Evolutionary conservation across 306 rosid species (phyloP).

Genomic region (Cicer chorassanicum): DNA sequence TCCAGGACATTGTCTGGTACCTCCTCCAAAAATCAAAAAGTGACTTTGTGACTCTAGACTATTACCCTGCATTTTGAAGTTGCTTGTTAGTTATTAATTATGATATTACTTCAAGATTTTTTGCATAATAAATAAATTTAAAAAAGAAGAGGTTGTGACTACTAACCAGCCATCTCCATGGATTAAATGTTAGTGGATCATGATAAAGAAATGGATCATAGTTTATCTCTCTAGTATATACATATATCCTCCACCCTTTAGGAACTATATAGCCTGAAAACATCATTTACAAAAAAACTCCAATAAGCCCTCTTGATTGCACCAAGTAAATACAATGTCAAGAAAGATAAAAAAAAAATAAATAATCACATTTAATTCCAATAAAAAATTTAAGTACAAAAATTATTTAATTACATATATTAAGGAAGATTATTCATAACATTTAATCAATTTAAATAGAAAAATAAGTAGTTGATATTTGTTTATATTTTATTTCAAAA

Average conservation of each 20-base stretch:
- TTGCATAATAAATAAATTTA: background rate
- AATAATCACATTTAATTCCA: too few species aligned
- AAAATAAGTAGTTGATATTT: too few species aligned
- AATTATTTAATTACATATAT: too few species aligned
- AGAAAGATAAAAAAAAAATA: too few species aligned
- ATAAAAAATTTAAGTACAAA: too few species aligned
- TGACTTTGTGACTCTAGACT: conserved; percentile 70
- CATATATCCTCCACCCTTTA: conserved; percentile 94
- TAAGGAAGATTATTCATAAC: too few species aligned
- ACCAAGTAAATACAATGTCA: too few species aligned
- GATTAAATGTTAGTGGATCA: conserved; percentile 83
- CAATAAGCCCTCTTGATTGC: background rate
- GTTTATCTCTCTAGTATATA: conserved; percentile 91
- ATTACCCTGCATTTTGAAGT: conserved; percentile 69
- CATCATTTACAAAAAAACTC: background rate
- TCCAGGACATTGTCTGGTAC: conserved; percentile 94
- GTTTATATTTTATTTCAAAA: too few species aligned
- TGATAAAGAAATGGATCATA: conserved; percentile 76
- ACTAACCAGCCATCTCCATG: conserved; percentile 99
- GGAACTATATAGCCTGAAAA: conserved; percentile 84
- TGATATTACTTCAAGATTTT: background rate
- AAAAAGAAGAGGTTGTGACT: conserved; percentile 22
- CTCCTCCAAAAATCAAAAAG: conserved; percentile 93
- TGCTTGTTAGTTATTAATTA: conserved; percentile 11
- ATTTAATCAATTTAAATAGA: too few species aligned